Conservation (phyloP, 192 early-diverging fungal species). For the Backusella tarrabulga region DNA sequence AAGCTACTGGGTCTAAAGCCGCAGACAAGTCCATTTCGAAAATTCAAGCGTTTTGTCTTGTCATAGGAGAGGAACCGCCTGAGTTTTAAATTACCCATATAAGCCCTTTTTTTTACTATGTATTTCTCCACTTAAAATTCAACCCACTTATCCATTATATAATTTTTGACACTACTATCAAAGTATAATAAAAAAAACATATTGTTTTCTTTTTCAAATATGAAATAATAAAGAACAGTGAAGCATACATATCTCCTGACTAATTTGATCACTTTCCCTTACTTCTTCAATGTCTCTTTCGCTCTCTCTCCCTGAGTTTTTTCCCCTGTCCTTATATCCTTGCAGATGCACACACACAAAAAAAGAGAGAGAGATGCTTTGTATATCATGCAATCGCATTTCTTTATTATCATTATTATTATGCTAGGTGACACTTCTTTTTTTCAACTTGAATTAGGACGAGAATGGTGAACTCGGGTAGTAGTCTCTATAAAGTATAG, state of each 20-base stretch:
- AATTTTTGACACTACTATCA: neutral
- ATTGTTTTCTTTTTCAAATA: neutral
- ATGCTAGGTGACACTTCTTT: too few species aligned
- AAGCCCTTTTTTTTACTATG: neutral
- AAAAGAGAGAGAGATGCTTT: neutral
- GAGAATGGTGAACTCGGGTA: too few species aligned
- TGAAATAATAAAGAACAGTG: neutral
- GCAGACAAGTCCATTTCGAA: neutral
- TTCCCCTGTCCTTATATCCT: neutral
- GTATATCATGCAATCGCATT: neutral
- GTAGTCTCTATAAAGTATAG: too few species aligned
- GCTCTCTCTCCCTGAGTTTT: neutral
- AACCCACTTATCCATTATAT: neutral
- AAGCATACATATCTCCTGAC: neutral
- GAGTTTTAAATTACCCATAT: neutral
- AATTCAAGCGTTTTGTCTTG: neutral
- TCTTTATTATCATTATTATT: neutral
- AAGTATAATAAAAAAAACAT: neutral
- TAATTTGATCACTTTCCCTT: neutral
- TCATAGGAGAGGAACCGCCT: neutral
- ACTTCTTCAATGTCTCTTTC: neutral
- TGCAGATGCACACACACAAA: neutral
- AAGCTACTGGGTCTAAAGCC: neutral
- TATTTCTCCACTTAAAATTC: neutral
- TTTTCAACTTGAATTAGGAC: too few species aligned